Conservation (phyloP, 2,329 filamentous ascomycete species). For the Cladosporium cucumerinum region DNA sequence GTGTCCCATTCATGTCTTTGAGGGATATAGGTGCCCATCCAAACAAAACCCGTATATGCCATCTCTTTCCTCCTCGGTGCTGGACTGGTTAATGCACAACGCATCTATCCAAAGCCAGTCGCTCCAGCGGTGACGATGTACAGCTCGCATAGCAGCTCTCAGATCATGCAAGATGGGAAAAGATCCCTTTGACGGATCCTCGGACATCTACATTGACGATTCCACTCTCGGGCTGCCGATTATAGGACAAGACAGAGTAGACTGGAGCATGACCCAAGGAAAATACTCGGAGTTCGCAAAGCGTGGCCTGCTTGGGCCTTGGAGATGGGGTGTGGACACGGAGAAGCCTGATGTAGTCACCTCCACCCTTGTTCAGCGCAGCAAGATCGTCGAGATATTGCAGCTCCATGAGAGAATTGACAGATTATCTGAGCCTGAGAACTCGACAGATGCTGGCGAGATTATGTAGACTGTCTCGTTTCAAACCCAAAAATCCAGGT, state of each 20-base stretch:
- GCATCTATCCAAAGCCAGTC: neutral
- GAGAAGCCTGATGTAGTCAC: neutral
- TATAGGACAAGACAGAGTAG: neutral
- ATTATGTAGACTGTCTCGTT: no score
- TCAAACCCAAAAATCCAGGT: no score
- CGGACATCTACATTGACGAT: neutral
- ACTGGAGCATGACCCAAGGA: neutral
- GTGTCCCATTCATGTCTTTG: no score
- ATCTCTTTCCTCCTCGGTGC: neutral
- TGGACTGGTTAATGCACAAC: neutral
- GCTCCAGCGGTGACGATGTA: neutral
- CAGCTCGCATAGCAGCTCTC: neutral
- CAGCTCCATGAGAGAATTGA: neutral
- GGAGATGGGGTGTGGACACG: neutral
- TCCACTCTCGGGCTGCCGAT: neutral
- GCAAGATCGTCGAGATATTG: neutral
- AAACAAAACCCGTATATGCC: neutral
- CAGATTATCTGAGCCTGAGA: neutral
- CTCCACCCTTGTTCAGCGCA: neutral
- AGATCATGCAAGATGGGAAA: neutral
- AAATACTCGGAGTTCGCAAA: neutral
- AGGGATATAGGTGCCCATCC: no score
- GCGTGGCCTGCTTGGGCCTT: neutral
- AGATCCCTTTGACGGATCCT: neutral
- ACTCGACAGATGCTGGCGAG: no score